Conservation (phyloP, 2,329 filamentous ascomycete species). For the Sodiomyces alkalinus region DNA sequence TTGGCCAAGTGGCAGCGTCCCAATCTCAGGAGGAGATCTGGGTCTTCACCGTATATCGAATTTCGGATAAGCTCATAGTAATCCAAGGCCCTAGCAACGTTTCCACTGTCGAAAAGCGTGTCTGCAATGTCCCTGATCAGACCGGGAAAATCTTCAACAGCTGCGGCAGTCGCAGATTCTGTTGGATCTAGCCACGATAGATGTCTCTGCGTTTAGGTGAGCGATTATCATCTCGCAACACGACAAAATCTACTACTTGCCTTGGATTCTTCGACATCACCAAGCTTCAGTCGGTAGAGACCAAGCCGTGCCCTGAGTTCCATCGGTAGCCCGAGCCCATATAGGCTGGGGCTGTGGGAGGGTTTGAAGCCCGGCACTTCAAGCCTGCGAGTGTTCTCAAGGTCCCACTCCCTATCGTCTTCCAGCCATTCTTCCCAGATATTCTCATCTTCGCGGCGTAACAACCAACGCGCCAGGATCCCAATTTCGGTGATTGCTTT, state of each 20-base stretch:
- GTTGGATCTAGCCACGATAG: conserved; percentile 53
- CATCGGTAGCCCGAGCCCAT: conserved; percentile 60
- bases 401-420: conserved; percentile 86
- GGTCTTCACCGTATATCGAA: conserved; percentile 32
- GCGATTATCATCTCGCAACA: no score
- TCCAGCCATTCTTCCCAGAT: conserved; percentile 61
- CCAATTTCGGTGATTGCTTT: conserved; percentile 58
- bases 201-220: conserved; percentile 33
- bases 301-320: conserved; percentile 77
- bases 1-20: conserved; percentile 55
- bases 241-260: no score
- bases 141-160: conserved; percentile 47
- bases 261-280: conserved; percentile 56
- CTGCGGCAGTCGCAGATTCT: conserved; percentile 6
- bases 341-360: conserved; percentile 39
- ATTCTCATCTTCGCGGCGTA: conserved; percentile 56
- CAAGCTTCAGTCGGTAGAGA: conserved; percentile 62
- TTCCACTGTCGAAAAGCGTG: conserved; percentile 25
- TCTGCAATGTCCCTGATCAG: conserved; percentile 56
- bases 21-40: conserved; percentile 36
- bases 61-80: conserved; percentile 41
- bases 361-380: conserved; percentile 45
- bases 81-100: conserved; percentile 27
- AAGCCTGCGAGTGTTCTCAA: conserved; percentile 51
- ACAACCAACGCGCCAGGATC: conserved; percentile 62